These are phyloP conservation scores for Jamesozyma jinghongensis DNA, from an alignment of 805 yeast species.

Conservation along the genomic window DNA sequence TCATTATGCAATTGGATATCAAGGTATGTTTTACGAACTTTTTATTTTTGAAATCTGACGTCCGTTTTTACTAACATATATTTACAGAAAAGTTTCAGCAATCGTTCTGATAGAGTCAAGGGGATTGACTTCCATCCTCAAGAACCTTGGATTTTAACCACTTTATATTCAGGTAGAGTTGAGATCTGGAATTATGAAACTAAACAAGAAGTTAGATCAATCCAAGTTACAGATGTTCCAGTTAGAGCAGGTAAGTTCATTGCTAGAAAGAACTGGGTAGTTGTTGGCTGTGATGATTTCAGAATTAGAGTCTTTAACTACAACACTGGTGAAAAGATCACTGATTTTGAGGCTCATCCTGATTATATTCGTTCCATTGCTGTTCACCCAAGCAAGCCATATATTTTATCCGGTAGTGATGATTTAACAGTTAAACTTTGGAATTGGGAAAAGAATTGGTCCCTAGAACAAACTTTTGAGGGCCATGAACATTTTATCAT, in stretches of 20 bases:
- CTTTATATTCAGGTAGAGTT: slow-evolving; percentile 72
- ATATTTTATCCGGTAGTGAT: slow-evolving; percentile 80
- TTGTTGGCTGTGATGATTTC: slow-evolving; percentile 94
- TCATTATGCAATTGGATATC: slow-evolving; percentile 24
- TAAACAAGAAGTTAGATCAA: slow-evolving; percentile 64
- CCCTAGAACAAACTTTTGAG: slow-evolving; percentile 78
- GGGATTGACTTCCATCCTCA: slow-evolving; percentile 97
- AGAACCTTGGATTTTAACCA: slow-evolving; percentile 93
- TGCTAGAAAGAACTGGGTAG: slow-evolving; percentile 95
- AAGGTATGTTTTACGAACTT: slow-evolving; percentile 16
- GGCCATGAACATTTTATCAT: slow-evolving; percentile 95
- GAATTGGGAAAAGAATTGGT: slow-evolving; percentile 98
- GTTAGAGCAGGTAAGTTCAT: slow-evolving; percentile 92
- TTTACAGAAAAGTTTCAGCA: slow-evolving; percentile 51
- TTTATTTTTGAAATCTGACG: neutral
- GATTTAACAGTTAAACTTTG: slow-evolving; percentile 87
- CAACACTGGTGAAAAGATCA: slow-evolving; percentile 88
- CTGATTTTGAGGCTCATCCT: slow-evolving; percentile 96
- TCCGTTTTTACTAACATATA: slow-evolving; percentile 3
- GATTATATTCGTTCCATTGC: slow-evolving; percentile 91
- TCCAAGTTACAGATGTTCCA: slow-evolving; percentile 93
- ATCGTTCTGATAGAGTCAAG: slow-evolving; percentile 93
- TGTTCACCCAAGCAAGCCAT: slow-evolving; percentile 90
- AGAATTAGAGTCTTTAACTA: slow-evolving; percentile 88
- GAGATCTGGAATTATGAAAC: slow-evolving; percentile 96